Evolutionary conservation across 129 eudicot genomes (phyloP), one percentile per base, ranked within the genome.

Genomic region (Flaveria bidentis): DNA sequence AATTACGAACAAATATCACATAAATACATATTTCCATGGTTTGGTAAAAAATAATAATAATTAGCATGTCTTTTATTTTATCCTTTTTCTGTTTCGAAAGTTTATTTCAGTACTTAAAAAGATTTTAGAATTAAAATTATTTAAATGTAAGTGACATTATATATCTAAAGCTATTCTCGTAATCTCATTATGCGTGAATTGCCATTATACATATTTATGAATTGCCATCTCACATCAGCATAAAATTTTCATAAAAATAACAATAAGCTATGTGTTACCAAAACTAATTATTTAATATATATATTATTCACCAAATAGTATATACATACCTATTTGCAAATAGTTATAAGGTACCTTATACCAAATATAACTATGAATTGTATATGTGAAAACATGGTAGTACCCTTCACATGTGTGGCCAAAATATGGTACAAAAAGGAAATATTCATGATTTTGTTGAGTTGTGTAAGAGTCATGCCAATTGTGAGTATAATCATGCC

Each of bases 371-470:
- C 16, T 8, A 42, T 17, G 16, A 67, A 18, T 20, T 41, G 26
- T 67, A n/a, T 42, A 68, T 45, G 36, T 68, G 18, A 44, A 20
- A 45, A 12, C 15, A 45, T 44, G 42, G 16, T 22, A 42, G 55
- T 16, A 15, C 13, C 28, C 42, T 13, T 12, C 67, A 61, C 78
- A 61, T 74, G 71, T 76, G 81, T 67, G 66, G 56, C 74, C 81
- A 76, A 76, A 41, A 66, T 52, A 67, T 66, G 74, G 80, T 39
- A 76, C 74, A 18, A 76, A 49, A 52, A 33, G 56, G 74, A 76
- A 52, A 76, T 76, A 53, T 76, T 52, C 81, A 22, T 76, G 53
- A 52, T 76, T 76, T 51, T 76, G 81, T 67, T 76, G 74, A 26
- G 28, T 76, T 67, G 74, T 67, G 67, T 2, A 13, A 10, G 42